Evolutionary conservation across 371 early-diverging fungal genomes (phyloP).

Genomic region (Vittaforma corneae): DNA sequence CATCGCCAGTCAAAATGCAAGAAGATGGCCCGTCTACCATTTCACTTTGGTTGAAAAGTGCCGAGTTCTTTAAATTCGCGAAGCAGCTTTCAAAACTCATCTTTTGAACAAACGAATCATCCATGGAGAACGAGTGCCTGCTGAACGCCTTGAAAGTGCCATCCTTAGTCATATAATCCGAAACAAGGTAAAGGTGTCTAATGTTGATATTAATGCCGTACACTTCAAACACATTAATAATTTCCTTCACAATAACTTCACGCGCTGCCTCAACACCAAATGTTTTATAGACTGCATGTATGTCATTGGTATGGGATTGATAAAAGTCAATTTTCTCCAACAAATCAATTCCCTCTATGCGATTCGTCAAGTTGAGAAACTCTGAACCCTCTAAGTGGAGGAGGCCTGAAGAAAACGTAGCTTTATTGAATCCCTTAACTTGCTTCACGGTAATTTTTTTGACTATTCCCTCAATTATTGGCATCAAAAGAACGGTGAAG

Average conservation of each 20-base stretch:
- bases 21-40: conserved; percentile 73
- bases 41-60: conserved; percentile 60
- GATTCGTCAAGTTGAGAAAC: conserved; percentile 7
- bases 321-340: conserved; percentile 62
- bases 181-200: conserved; percentile 86
- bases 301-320: conserved; percentile 72
- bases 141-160: conserved; percentile 38
- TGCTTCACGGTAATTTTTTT: conserved; percentile 32
- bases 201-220: conserved; percentile 88
- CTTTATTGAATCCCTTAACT: conserved; percentile 19
- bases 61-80: conserved; percentile 30
- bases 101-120: conserved; percentile 44
- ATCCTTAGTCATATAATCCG: conserved; percentile 79
- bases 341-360: conserved; percentile 67
- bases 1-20: conserved; percentile 78
- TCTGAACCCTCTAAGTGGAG: conserved; percentile 40
- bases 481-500: conserved; percentile 32
- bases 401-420: conserved; percentile 2
- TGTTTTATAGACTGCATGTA: conserved; percentile 72
- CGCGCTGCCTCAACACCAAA: conserved; percentile 98
- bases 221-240: conserved; percentile 81
- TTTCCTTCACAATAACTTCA: conserved; percentile 80
- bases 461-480: conserved; percentile 34
- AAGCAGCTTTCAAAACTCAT: conserved; percentile 55
- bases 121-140: conserved; percentile 23